Evolutionary conservation across 1,284 basidiomycete species (phyloP), one percentile per base, ranked within the genome.

Genomic region (Ustilago curta): DNA sequence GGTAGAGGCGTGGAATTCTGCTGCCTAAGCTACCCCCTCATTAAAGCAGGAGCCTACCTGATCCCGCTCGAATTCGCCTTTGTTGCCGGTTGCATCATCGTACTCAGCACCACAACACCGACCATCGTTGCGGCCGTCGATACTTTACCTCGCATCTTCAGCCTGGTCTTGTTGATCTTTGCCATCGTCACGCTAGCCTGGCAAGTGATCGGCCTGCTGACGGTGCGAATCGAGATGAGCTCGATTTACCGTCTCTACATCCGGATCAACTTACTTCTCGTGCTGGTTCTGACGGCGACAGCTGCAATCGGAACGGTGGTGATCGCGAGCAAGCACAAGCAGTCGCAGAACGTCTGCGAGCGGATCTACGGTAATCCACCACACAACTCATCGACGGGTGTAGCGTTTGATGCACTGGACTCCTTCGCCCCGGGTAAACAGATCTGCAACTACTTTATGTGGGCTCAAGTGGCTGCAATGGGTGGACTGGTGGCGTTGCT

Each of bases 41-140:
- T 78, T 60, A 78, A 78, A 45, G 57, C 56, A 0, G 77, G 77
- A 3, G 57, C 70, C 19, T 78, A 78, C 61, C 59, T 76, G 8
- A 66, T 77, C 45, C 51, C 69, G 8, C 59, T 78, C 42, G 77
- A 78, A 32, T 75, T 61, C 44, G 64, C 60, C 25, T 66, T 78
- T 44, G 74, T 78, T 4, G 50, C 70, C 4, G 56, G 68, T 14
- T 73, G 64, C 42, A 54, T 77, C 51, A 63, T 72, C 50, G 59
- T 71, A 4, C 70, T 77, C 25, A 70, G 59, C 47, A 48, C 68
- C 5, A 65, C 55, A 0, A 63, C 77, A 2, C 77, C 77, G 1
- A 60, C 57, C 9, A 71, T 78, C 27, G 74, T 78, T 19, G 73
- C 74, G 1, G 62, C 61, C 1, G 66, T 73, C 44, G 73, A 63